Evolutionary conservation across 805 yeast genomes (phyloP).

Genomic region (Lipomyces chichibuensis): DNA sequence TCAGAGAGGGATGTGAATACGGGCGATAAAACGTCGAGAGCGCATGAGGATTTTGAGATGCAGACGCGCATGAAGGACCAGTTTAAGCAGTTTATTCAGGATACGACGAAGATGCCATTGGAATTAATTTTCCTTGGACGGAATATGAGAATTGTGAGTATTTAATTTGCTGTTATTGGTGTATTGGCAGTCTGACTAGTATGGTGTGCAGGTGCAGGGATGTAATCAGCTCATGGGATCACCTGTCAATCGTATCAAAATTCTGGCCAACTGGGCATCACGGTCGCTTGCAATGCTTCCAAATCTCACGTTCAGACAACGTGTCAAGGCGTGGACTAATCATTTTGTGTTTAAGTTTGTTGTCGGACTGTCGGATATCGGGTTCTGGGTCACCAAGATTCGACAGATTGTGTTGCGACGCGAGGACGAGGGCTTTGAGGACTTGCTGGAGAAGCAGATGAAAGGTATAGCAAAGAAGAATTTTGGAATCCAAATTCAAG

Average conservation of each 20-base stretch:
- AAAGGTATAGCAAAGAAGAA: slow-evolving; percentile 27
- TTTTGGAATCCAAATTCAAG: slow-evolving; percentile 24
- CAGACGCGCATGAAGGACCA: slow-evolving; percentile 52
- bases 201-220: slow-evolving; percentile 49
- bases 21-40: not conserved
- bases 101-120: slow-evolving; percentile 67
- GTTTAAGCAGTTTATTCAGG: slow-evolving; percentile 60
- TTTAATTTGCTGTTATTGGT: not conserved
- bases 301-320: slow-evolving; percentile 1
- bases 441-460: slow-evolving; percentile 49
- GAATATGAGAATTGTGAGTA: slow-evolving; percentile 65
- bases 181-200: not conserved
- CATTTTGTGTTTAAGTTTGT: slow-evolving; percentile 19
- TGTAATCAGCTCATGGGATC: slow-evolving; percentile 66
- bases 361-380: slow-evolving; percentile 30
- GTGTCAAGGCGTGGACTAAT: slow-evolving; percentile 17
- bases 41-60: slow-evolving; percentile 45
- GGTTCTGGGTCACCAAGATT: slow-evolving; percentile 45
- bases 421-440: slow-evolving; percentile 49
- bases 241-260: slow-evolving; percentile 72
- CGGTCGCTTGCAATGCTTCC: slow-evolving; percentile 22
- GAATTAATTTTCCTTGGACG: slow-evolving; percentile 67
- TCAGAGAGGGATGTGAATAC: slow-evolving; percentile 27
- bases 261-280: slow-evolving; percentile 62
- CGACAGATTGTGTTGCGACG: slow-evolving; percentile 44